Percentiles rank a stretch among this genome's conserved stretches.
Evolutionary conservation across 495 filamentous ascomycete species (phyloP).

Genomic region (Clohesyomyces aquaticus): DNA sequence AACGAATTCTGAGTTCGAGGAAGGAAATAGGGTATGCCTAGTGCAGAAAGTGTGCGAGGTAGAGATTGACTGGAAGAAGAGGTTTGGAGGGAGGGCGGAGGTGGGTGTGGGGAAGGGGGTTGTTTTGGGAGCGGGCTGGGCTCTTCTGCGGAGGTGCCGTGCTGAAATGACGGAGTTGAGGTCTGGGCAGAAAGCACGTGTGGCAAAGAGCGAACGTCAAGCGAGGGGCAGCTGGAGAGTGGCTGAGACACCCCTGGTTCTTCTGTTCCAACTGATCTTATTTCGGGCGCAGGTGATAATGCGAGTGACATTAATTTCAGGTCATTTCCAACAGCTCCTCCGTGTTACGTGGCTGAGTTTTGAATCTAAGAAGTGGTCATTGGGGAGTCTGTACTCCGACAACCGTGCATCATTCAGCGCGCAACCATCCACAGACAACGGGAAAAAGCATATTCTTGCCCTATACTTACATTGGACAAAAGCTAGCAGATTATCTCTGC

Average conservation of each 20-base stretch:
- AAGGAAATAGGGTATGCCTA: not conserved
- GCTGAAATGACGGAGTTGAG: constrained; percentile 29
- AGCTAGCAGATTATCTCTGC: too few relatives aligned
- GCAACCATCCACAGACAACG: too few relatives aligned
- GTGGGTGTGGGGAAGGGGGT: not conserved
- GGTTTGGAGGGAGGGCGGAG: not conserved
- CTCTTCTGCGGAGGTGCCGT: too few relatives aligned
- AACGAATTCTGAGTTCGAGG: not conserved
- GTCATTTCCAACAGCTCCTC: too few relatives aligned
- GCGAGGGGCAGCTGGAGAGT: not conserved
- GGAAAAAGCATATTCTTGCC: too few relatives aligned
- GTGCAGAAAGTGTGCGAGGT: not conserved
- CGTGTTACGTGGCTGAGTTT: too few relatives aligned
- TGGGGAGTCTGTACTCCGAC: too few relatives aligned
- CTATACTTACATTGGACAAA: too few relatives aligned
- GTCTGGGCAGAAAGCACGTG: constrained; percentile 29
- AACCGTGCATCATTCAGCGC: too few relatives aligned
- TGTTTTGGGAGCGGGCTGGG: not conserved
- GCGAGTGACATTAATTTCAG: too few relatives aligned
- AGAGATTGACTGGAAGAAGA: too few relatives aligned
- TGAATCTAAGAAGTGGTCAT: too few relatives aligned
- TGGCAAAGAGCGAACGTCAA: not conserved
- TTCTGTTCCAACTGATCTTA: not conserved
- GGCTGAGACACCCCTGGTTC: not conserved
- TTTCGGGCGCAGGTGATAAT: not conserved